Base-by-base conservation (phyloP, 192 early-diverging fungal genomes). In the Chytriomyces confervae region DNA sequence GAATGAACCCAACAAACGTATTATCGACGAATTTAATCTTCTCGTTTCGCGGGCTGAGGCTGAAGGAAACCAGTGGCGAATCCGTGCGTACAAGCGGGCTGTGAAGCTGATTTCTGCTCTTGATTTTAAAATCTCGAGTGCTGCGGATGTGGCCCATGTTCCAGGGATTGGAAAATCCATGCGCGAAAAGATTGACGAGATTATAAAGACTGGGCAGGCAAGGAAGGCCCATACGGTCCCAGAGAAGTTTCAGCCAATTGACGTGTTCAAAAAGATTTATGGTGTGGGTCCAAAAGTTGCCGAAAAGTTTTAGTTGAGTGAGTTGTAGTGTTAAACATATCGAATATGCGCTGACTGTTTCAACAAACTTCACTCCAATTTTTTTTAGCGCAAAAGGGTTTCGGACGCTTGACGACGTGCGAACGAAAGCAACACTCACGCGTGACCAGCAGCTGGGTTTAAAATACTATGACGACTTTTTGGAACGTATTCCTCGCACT, bases 381-480 rank as follows among this genome's bases (percentile, higher is more conserved):
- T 48, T 65, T n/a, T 65, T 47, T 44, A 75, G 77, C 49, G 71
- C 82, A 13, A 62, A 80, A 61, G 86, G 86, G n/a, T 81, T 61
- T 60, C 66, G 83, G 51, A 88, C 84, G 3, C 75, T 88, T 36
- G 83, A 84, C 10, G 86, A 88, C 51, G 50, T 88, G 7, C 23
- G 68, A 50, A 24, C 80, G 27, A 75, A 81, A 36, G 72, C 70
- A 9, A 74, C 76, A 45, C 78, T 86, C 5, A 83, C 84, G n/a
- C 72, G 82, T 36, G 82, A 85, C 29, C 86, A 88, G 62, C 16
- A 63, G 63, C 47, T 88, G 7, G 84, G 86, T 16, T 7, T 88
- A 1, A 60, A 83, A 60, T 81, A 86, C 61, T 85, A 81, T 68
- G 62, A 88, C 48, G 86, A 86, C 57, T 70, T 84, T 60, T 77